These are phyloP conservation scores for Camelina neglecta DNA, from an alignment of 345 rosid genomes.

Conservation along the genomic window DNA sequence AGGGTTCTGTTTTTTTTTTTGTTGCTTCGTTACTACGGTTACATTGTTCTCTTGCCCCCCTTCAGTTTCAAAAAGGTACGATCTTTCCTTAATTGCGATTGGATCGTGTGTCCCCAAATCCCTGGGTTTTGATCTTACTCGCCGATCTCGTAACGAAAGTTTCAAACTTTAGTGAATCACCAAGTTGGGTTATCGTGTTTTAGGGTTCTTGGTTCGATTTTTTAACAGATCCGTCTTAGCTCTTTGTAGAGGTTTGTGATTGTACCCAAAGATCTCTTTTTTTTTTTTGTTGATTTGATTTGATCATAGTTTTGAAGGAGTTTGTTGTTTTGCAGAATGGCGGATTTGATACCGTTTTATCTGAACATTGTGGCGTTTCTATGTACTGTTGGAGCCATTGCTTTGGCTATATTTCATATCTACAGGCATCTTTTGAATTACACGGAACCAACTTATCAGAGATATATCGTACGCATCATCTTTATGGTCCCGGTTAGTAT, in stretches of 20 bases:
- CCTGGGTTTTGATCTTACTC: constrained; percentile 16
- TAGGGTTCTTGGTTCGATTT: constrained; percentile 32
- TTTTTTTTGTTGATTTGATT: constrained; percentile 3
- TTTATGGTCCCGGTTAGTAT: constrained; percentile 95
- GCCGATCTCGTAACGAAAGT: neutral
- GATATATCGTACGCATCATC: constrained; percentile 91
- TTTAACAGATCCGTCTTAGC: constrained; percentile 29
- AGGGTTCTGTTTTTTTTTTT: constrained; percentile 21
- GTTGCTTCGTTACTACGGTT: constrained; percentile 35
- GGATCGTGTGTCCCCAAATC: constrained; percentile 27
- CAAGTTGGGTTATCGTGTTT: neutral
- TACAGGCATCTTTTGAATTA: constrained; percentile 88
- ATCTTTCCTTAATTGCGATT: constrained; percentile 18
- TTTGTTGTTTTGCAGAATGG: constrained; percentile 50
- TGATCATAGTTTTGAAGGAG: constrained; percentile 8
- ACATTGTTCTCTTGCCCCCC: constrained; percentile 8
- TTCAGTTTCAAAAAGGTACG: constrained; percentile 28
- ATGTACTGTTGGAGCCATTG: constrained; percentile 77
- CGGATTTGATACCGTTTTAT: constrained; percentile 58
- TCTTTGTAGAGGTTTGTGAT: constrained; percentile 36
- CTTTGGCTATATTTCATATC: constrained; percentile 74
- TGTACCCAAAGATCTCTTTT: neutral
- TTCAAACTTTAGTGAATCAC: neutral
- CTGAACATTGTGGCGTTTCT: constrained; percentile 65
- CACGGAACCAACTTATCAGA: constrained; percentile 94